Base-by-base conservation (phyloP, 805 yeast genomes). In the Phaffomyces thermotolerans region DNA sequence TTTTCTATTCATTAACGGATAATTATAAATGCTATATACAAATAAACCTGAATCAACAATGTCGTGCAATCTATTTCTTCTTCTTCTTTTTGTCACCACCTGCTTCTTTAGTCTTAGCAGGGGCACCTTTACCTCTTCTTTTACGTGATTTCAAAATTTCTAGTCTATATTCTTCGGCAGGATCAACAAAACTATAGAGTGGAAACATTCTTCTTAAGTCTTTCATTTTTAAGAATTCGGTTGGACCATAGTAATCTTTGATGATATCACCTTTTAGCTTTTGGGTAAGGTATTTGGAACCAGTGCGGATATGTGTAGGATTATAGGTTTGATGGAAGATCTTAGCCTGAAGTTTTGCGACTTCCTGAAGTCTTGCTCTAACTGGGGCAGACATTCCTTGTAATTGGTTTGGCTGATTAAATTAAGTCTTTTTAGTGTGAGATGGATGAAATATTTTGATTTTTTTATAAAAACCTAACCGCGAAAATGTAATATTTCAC, bases 41-140 rank as follows among this genome's bases (percentile, higher is more conserved):
- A 40, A 15, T 27, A 9, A 27, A 20, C 22, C 5, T n/a, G n/a
- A 27, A 27, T 27, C 6, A 27, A 27, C 14, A 12, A 27, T 27
- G 29, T 13, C 13, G 13, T 9, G 12, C 29, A 9, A 31, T 15
- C 33, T 48, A 53, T 53, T 62, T 58, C 58, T 65, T 67, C 66
- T 73, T 73, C 45, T 65, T 66, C 44, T 65, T 65, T 33, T 58
- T 57, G 24, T 65, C 65, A 22, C 66, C 68, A 36, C 57, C 51
- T 24, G 63, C 62, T 52, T 70, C 75, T 54, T 72, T 75, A 66
- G 74, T 77, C 72, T 85, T 85, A 71, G 81, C 77, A 54, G 93
- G 95, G 12, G 93, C 88, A 63, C 91, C 90, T 65, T 85, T 85
- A 65, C 87, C 90, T 77, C 93, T 84, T 75, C 84, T 81, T 71